A percentile compares a stretch with the other conserved stretches of the same genome.
These are phyloP conservation scores for Hevea brasiliensis DNA, from an alignment of 345 rosid species.

Conservation along the genomic window DNA sequence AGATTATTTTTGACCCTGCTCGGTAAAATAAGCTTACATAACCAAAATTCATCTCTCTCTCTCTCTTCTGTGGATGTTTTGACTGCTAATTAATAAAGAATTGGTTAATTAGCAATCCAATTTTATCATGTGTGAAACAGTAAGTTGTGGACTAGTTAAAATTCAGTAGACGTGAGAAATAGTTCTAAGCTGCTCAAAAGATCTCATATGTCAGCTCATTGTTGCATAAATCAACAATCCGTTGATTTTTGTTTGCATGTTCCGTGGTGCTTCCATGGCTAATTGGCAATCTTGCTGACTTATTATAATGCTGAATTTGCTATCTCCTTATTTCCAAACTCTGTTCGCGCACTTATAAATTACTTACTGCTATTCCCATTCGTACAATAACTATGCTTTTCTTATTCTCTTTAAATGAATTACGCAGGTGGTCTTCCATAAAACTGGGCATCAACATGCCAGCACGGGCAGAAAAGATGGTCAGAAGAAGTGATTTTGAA, in stretches of 20 bases:
- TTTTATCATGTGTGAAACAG: neutral
- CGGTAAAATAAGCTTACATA: slow-evolving; percentile 41
- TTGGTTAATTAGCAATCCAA: neutral
- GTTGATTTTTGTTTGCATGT: neutral
- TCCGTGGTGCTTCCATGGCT: neutral
- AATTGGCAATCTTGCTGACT: neutral
- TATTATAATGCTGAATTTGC: neutral
- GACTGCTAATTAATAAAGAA: neutral
- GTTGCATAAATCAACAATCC: no score
- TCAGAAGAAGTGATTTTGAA: slow-evolving; percentile 64
- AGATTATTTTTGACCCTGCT: slow-evolving; percentile 54
- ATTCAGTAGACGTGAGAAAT: neutral
- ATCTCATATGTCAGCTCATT: neutral
- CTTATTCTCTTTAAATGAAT: slow-evolving; percentile 14
- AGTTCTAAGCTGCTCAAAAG: neutral
- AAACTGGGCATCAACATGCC: slow-evolving; percentile 77
- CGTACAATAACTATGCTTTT: neutral
- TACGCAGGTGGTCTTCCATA: slow-evolving; percentile 61
- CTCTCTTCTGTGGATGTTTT: neutral
- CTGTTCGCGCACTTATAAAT: no score
- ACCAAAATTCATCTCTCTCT: no score
- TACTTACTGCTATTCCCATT: neutral
- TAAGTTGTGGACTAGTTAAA: neutral
- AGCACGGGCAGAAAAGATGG: slow-evolving; percentile 73
- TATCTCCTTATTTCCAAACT: no score